Evolutionary conservation across 1,284 basidiomycete species (phyloP).

Genomic region (Trichosporon faecale): DNA sequence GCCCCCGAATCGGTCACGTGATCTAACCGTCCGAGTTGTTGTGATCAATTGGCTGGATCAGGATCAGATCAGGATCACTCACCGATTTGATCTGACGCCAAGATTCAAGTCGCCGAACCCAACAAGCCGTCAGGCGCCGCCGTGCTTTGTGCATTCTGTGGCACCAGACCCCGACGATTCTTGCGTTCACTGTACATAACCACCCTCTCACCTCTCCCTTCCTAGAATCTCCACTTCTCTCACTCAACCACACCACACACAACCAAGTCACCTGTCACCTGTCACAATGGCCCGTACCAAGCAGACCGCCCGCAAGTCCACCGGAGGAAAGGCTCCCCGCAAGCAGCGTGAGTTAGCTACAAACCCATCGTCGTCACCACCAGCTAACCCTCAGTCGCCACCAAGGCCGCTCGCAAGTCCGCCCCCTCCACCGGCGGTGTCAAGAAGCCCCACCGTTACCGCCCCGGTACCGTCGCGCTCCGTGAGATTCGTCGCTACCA

Average conservation of each 20-base stretch:
- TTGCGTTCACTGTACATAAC: background rate
- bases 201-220: background rate
- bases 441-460: conserved; percentile 63
- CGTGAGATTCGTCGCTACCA: conserved; percentile 61
- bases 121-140: background rate
- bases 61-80: too few relatives aligned
- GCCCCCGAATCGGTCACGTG: too few relatives aligned
- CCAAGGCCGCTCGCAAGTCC: conserved; percentile 57
- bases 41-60: too few relatives aligned
- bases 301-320: conserved; percentile 65
- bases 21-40: too few relatives aligned
- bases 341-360: conserved; percentile 51
- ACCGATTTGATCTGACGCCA: too few relatives aligned
- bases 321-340: conserved; percentile 58
- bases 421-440: conserved; percentile 58
- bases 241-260: conserved; percentile 14
- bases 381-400: conserved; percentile 42
- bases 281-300: conserved; percentile 50
- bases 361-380: background rate
- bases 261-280: conserved; percentile 5
- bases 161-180: too few relatives aligned
- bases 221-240: conserved; percentile 12
- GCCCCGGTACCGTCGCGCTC: conserved; percentile 59
- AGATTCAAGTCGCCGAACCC: background rate
- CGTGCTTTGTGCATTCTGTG: background rate